A percentile compares a stretch with the other conserved stretches of the same genome.
Conservation (phyloP, 257 asterid genomes). For the Salvia rosmarinus region DNA sequence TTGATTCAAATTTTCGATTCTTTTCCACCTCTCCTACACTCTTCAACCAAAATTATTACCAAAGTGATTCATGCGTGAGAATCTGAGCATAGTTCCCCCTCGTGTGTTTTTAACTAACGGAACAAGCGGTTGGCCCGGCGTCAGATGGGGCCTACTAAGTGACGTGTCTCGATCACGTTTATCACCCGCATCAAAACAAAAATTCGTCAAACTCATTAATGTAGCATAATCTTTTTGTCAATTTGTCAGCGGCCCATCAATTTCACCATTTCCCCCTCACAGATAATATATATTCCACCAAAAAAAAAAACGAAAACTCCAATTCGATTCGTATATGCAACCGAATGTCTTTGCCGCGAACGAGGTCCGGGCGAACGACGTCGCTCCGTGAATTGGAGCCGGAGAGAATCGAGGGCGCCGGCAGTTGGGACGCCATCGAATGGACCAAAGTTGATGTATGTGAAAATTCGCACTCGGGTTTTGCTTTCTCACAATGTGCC, state of each 20-base stretch:
- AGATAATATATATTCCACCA: background rate
- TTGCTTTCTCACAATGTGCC: background rate
- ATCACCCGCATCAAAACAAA: constrained; percentile 29
- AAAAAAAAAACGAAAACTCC: background rate
- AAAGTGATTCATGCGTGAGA: too few relatives aligned
- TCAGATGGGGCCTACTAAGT: constrained; percentile 41
- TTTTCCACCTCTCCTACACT: too few relatives aligned
- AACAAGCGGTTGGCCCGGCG: constrained; percentile 41
- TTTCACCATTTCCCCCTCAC: background rate
- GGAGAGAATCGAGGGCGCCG: constrained; percentile 77
- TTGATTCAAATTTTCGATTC: too few relatives aligned
- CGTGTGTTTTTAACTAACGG: background rate
- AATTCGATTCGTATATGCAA: constrained; percentile 32
- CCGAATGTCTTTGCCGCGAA: constrained; percentile 57
- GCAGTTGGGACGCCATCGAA: constrained; percentile 91
- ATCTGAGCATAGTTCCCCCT: too few relatives aligned
- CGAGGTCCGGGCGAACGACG: constrained; percentile 64
- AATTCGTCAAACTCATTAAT: constrained; percentile 35
- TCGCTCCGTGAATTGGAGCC: constrained; percentile 66
- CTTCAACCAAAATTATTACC: too few relatives aligned
- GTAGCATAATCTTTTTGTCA: background rate
- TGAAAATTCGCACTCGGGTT: constrained; percentile 44
- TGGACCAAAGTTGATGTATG: constrained; percentile 90
- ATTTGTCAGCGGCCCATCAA: background rate
- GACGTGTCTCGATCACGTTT: constrained; percentile 48